Evolutionary conservation across 805 yeast genomes (phyloP).

Genomic region (Zygosaccharomyces rouxii): DNA sequence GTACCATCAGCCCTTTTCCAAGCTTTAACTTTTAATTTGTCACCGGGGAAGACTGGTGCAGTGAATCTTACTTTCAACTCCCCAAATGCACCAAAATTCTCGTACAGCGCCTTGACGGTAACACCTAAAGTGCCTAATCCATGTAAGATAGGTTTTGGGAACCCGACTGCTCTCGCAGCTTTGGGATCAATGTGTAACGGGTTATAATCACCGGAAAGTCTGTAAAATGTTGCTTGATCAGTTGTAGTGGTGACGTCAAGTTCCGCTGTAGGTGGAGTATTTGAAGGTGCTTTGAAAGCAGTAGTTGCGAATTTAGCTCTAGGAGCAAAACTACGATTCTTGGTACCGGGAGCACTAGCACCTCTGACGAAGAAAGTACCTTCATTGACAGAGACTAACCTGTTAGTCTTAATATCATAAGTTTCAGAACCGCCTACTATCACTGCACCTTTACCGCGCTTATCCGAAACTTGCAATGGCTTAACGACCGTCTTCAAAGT

Average conservation of each 20-base stretch:
- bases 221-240: slow-evolving; percentile 84
- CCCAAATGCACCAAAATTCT: slow-evolving; percentile 72
- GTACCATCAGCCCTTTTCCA: slow-evolving; percentile 72
- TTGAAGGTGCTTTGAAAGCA: slow-evolving; percentile 56
- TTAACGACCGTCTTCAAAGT: slow-evolving; percentile 53
- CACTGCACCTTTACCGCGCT: slow-evolving; percentile 77
- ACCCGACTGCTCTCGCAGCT: slow-evolving; percentile 83
- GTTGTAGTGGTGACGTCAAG: slow-evolving; percentile 51
- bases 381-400: slow-evolving; percentile 70
- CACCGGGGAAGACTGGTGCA: slow-evolving; percentile 93
- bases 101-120: slow-evolving; percentile 67
- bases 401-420: slow-evolving; percentile 62
- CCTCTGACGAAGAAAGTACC: slow-evolving; percentile 83
- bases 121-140: slow-evolving; percentile 89
- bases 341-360: slow-evolving; percentile 49
- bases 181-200: slow-evolving; percentile 93
- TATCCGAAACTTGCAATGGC: slow-evolving; percentile 75
- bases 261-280: slow-evolving; percentile 62
- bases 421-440: slow-evolving; percentile 72
- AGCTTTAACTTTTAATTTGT: slow-evolving; percentile 69
- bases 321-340: slow-evolving; percentile 43
- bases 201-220: slow-evolving; percentile 90
- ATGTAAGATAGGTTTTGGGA: slow-evolving; percentile 83
- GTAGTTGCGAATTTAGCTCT: slow-evolving; percentile 59
- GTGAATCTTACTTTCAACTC: slow-evolving; percentile 90